Conservation (phyloP, 2,329 filamentous ascomycete species). For the Penicillium sp. region DNA sequence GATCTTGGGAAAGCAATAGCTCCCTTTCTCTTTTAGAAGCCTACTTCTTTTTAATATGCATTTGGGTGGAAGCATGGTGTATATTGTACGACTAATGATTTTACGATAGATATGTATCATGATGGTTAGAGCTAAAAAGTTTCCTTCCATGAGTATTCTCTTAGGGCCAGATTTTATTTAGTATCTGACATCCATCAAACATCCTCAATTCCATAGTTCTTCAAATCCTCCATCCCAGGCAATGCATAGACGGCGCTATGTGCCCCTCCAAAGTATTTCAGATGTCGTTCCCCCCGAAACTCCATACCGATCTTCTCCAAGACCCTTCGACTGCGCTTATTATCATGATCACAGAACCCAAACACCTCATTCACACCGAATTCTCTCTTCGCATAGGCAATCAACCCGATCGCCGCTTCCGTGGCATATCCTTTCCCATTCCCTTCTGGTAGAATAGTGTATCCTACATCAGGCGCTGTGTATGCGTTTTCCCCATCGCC, state of each 20-base stretch:
- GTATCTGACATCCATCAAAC: not conserved
- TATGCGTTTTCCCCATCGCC: too few relatives aligned
- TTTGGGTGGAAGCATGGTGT: conserved; percentile 11
- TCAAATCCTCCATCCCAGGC: not conserved
- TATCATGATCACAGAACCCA: too few relatives aligned
- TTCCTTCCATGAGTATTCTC: not conserved
- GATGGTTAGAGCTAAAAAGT: conserved; percentile 8
- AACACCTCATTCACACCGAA: too few relatives aligned
- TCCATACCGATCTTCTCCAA: too few relatives aligned
- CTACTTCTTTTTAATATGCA: conserved; percentile 7
- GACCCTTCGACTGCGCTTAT: too few relatives aligned
- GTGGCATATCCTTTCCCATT: too few relatives aligned
- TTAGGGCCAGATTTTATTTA: not conserved
- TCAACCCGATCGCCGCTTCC: too few relatives aligned
- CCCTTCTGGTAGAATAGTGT: too few relatives aligned
- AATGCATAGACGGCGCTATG: not conserved
- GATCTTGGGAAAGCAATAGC: conserved; percentile 30
- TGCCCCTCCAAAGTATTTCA: too few relatives aligned
- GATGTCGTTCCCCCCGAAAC: too few relatives aligned
- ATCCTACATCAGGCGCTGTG: too few relatives aligned
- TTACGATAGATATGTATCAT: conserved; percentile 42
- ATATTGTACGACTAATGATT: conserved; percentile 39
- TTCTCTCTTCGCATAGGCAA: too few relatives aligned
- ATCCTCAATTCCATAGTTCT: not conserved
- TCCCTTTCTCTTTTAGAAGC: conserved; percentile 4